Evolutionary conservation across 495 filamentous ascomycete species (phyloP).

Genomic region (Achaetomiella virescens): DNA sequence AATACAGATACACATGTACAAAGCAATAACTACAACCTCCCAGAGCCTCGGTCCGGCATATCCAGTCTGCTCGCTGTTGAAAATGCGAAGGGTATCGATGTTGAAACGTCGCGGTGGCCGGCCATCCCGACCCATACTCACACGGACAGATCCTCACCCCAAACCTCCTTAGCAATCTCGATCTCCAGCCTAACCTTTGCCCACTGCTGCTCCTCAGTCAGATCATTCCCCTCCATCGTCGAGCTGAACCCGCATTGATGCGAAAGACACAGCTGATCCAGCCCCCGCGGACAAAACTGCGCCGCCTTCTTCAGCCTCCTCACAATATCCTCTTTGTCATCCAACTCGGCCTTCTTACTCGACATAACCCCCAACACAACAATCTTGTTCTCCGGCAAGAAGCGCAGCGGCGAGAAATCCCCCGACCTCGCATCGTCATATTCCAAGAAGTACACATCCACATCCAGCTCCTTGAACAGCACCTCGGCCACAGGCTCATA

Average conservation of each 20-base stretch:
- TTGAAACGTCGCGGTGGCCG: conserved; percentile 2
- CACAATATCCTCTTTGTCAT: conserved; percentile 56
- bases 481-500: conserved; percentile 63
- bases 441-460: conserved; percentile 64
- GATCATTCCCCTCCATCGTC: conserved; percentile 56
- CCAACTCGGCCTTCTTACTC: conserved; percentile 56
- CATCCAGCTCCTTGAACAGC: conserved; percentile 57
- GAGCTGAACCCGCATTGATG: conserved; percentile 66
- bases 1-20: no score
- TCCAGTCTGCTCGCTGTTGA: conserved; percentile 10
- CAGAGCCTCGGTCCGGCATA: no score
- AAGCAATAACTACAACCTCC: no score
- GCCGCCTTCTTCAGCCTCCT: conserved; percentile 53
- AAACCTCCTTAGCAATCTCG: conserved; percentile 45
- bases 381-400: conserved; percentile 58
- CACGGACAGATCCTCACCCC: conserved; percentile 38
- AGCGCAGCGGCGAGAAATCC: conserved; percentile 58
- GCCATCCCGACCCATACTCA: conserved; percentile 11
- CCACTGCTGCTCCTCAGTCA: conserved; percentile 55
- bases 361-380: conserved; percentile 62
- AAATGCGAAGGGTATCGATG: conserved; percentile 11
- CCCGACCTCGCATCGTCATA: conserved; percentile 62
- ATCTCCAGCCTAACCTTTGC: conserved; percentile 41
- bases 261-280: conserved; percentile 57
- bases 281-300: conserved; percentile 50